Percentiles rank a stretch among this genome's conserved stretches.
These are phyloP conservation scores for Gracilaria vermiculophylla DNA, from an alignment of 23 red algal species.

Conservation along the genomic window DNA sequence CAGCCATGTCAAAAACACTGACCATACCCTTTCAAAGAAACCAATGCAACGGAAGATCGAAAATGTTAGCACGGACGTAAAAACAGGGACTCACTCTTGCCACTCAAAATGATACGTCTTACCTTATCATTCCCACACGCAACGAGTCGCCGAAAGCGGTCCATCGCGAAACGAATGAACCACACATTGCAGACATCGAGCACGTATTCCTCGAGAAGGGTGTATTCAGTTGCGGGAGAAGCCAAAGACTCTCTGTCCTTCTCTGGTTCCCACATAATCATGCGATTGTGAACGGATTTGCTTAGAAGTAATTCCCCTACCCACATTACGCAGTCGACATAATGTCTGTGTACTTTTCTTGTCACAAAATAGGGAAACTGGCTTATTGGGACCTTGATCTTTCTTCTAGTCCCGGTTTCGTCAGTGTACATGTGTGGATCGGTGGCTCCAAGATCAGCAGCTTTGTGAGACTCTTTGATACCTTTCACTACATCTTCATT, in stretches of 20 bases:
- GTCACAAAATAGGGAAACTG: constrained; percentile 85
- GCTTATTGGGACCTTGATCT: constrained; percentile 63
- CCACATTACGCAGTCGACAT: constrained; percentile 89
- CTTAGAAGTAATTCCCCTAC: constrained; percentile 86
- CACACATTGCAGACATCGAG: constrained; percentile 67
- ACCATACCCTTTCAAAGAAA: constrained; percentile 45
- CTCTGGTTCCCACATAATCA: constrained; percentile 86
- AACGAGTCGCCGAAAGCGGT: constrained; percentile 53
- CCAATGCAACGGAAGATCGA: background rate
- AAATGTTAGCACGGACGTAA: background rate
- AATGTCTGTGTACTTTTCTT: constrained; percentile 86
- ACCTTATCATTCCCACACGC: constrained; percentile 80
- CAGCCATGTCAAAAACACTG: constrained; percentile 38
- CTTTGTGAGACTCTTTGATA: constrained; percentile 59
- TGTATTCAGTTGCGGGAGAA: constrained; percentile 68
- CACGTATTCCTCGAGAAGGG: constrained; percentile 76
- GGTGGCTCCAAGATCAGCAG: constrained; percentile 46
- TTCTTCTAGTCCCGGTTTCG: constrained; percentile 51
- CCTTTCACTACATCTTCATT: constrained; percentile 38
- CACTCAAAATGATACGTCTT: background rate
- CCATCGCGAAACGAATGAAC: constrained; percentile 89
- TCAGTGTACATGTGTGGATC: constrained; percentile 55
- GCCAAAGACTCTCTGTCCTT: constrained; percentile 63
- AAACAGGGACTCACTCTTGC: background rate
- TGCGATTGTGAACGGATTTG: constrained; percentile 83